Evolutionary conservation across 257 asterid species (phyloP), one percentile per base, ranked within the genome.

Genomic region (Sherardia arvensis): DNA sequence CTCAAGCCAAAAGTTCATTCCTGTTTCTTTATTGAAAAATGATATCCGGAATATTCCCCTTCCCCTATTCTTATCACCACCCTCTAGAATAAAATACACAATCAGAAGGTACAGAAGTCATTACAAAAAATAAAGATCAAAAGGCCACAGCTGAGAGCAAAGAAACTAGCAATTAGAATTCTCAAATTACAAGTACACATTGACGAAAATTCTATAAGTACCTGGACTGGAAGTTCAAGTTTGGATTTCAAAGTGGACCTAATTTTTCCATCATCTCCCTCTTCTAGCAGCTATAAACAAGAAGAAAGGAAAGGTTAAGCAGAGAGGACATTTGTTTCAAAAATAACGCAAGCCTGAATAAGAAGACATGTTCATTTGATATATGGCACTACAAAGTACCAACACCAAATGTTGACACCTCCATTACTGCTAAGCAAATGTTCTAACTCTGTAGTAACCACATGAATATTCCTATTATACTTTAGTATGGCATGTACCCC

Each of bases 221-320:
- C 99, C 97, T 93, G 99, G 71, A 90, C 99, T 28, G 99, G 96
- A 58, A 85, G 93, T 74, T 93, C 99, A 70, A 90, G 91, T 75
- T 93, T 93, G 73, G 96, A 79, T 80, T 88, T 84, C 80, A 87
- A 78, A 26, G 82, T 74, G 65, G 90, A 73, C 69, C 94, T 77
- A 63, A 11, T 78, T 79, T 83, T 93, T 27, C 95, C 97, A 61
- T 92, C 99, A 71, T 87, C 99, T 69, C 94, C 97, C 79, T 93
- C 97, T 78, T 93, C 97, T 77, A 93, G 77, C 56, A 93, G 85
- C 99, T 93, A 78, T 34, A 58, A 67, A 66, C 1, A 26, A 63
- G 30, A n/a, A 53, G 59, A 29, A 29, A 7, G 36, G 20, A 26
- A 43, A 23, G 28, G 25, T 27, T 22, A 27, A 43, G 29, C 29